phyloP scores from a whole-genome alignment of 495 filamentous ascomycete species.

The Sordaria brevicollis region DNA sequence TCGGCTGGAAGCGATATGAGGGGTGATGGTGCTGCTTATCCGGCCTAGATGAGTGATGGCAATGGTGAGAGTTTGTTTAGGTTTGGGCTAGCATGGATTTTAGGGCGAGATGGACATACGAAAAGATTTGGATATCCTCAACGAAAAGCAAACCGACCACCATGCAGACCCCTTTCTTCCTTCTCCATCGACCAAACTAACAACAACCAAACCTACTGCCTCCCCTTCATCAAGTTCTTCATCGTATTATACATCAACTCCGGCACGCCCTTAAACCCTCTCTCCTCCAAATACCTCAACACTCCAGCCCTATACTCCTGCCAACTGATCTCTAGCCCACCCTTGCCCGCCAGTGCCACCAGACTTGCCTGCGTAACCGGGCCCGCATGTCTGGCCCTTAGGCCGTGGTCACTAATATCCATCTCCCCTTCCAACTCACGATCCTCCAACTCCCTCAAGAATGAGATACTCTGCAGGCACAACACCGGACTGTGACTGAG shows the following conservation, averaged over 20 bases:
- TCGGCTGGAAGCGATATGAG: conserved; percentile 80
- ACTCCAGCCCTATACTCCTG: conserved; percentile 68
- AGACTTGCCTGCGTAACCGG: conserved; percentile 65
- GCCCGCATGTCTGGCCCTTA: conserved; percentile 53
- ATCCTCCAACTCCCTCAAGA: conserved; percentile 59
- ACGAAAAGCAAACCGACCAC: not conserved
- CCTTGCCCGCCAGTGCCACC: conserved; percentile 50
- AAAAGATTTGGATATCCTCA: not conserved
- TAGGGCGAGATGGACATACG: not conserved
- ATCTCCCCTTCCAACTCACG: conserved; percentile 20
- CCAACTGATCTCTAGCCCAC: conserved; percentile 60
- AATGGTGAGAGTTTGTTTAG: not conserved
- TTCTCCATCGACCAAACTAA: not conserved
- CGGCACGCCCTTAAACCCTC: conserved; percentile 55
- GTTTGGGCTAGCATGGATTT: not conserved
- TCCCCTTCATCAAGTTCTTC: conserved; percentile 52
- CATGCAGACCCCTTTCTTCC: not conserved
- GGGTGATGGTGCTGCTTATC: conserved; percentile 78
- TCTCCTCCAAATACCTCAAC: conserved; percentile 55
- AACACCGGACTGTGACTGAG: conserved; percentile 60
- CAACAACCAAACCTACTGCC: not conserved
- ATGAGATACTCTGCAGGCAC: conserved; percentile 54
- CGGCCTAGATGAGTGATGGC: conserved; percentile 27
- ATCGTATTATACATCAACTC: conserved; percentile 78
- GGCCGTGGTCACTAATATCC: conserved; percentile 7